Conservation (phyloP, 768 basidiomycete species). For the Boletus barrowsii region DNA sequence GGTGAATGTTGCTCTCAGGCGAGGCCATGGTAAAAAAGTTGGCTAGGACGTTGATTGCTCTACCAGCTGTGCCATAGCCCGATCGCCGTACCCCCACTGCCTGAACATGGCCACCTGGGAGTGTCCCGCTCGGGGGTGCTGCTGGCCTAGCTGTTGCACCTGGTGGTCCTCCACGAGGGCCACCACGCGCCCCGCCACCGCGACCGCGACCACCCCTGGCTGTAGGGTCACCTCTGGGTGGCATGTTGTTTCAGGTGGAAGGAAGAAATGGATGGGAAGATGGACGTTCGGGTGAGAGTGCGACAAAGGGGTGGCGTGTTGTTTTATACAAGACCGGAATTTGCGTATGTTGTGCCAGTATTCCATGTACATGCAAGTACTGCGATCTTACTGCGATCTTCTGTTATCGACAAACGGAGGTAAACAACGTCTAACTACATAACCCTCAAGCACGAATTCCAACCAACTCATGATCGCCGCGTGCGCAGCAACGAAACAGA, state of each 20-base stretch:
- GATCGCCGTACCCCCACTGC: slow-evolving; percentile 70
- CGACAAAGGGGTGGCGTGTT: not conserved
- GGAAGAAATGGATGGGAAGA: slow-evolving; percentile 3
- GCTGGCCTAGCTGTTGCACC: slow-evolving; percentile 15
- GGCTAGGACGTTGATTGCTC: slow-evolving; percentile 37
- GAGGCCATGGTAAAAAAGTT: slow-evolving; percentile 68
- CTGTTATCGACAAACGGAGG: slow-evolving; percentile 21
- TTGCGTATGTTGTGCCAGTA: slow-evolving; percentile 26
- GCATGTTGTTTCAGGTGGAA: slow-evolving; percentile 31
- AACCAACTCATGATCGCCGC: slow-evolving; percentile 65
- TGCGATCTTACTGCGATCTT: not conserved
- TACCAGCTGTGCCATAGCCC: slow-evolving; percentile 58
- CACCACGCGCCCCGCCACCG: slow-evolving; percentile 27
- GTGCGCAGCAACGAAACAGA: slow-evolving; percentile 55
- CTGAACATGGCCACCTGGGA: slow-evolving; percentile 37
- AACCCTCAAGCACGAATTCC: slow-evolving; percentile 21
- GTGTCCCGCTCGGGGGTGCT: slow-evolving; percentile 33
- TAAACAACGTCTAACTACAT: slow-evolving; percentile 3
- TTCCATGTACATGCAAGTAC: not conserved
- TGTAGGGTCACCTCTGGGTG: slow-evolving; percentile 32
- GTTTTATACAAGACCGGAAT: slow-evolving; percentile 25
- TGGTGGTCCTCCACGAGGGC: slow-evolving; percentile 29
- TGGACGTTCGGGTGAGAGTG: slow-evolving; percentile 19
- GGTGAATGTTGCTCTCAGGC: slow-evolving; percentile 62
- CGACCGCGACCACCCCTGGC: slow-evolving; percentile 26